Conservation (phyloP, 176 grass and related monocot genomes). For the Rhynchospora breviuscula region DNA sequence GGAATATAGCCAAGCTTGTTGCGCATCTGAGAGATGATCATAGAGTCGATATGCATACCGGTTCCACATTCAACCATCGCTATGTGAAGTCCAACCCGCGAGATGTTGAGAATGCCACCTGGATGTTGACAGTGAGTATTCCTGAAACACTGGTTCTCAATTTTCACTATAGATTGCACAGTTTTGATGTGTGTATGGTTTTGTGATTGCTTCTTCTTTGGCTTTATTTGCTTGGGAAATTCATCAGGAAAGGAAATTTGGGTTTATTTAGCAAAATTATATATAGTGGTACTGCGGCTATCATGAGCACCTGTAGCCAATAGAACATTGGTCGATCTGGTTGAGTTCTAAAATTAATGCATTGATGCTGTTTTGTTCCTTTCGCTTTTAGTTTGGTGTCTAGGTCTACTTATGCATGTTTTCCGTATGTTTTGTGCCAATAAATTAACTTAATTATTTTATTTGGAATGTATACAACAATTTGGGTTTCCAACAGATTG, state of each 20-base stretch:
- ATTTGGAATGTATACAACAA: neutral
- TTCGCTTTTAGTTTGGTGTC: neutral
- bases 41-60: constrained; percentile 90
- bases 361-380: neutral
- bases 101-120: constrained; percentile 93
- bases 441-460: neutral
- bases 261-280: neutral
- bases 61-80: constrained; percentile 93
- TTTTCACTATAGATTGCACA: neutral
- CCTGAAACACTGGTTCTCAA: neutral
- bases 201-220: no score
- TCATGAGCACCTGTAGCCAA: neutral
- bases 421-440: neutral
- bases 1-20: constrained; percentile 73
- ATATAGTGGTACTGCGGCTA: neutral
- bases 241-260: neutral
- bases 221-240: no score
- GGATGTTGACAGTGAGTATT: constrained; percentile 93
- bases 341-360: neutral
- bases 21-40: constrained; percentile 82
- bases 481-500: neutral
- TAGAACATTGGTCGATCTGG: neutral
- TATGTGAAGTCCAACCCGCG: constrained; percentile 87
- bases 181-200: neutral
- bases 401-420: neutral